Base-by-base conservation (phyloP, 163 green algal species). In the Chlamydomonas reinhardtii region DNA sequence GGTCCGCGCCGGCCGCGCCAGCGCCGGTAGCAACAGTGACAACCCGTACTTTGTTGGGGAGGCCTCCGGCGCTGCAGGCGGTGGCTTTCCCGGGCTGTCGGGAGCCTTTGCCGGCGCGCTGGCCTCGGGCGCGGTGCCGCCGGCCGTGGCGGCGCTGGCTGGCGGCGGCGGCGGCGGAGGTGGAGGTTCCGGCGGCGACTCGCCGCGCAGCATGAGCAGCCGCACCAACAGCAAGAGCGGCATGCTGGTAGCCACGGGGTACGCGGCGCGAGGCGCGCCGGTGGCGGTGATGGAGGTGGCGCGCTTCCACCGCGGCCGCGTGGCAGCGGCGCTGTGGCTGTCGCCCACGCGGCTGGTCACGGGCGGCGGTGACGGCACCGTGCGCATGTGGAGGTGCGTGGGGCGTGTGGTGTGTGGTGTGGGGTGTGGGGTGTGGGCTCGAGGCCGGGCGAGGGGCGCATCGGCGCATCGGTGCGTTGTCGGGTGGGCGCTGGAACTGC, bases 321-420 rank as follows among this genome's bases (percentile, higher is more conserved):
- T 78, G 34, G 37, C 8, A 0, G 25, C 65, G n/a, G 48, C 34
- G 25, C 35, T 76, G 22, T 74, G 61, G 71, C 73, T 82, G 34
- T 69, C 62, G 31, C 56, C 54, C n/a, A 62, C 32, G 2, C 54
- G 74, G 2, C 56, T 86, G 43, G 77, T 82, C 2, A 90, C 77
- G 8, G 85, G 72, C 31, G 85, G 85, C 17, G 34, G 62, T 32
- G 85, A 90, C 34, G 59, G 76, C 62, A 84, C 77, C 8, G 43
- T 87, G 15, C 72, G 85, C 19, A 71, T 90, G 76, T 90, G 85
- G 39, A 48, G 39, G 39, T 48, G 39, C 39, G 39, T 48, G 39
- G 5, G 8, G 5, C 39, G 39, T 48, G 39, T n/a, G n/a, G n/a
- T n/a, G n/a, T n/a, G n/a, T n/a, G n/a, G n/a, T n/a, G n/a, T n/a